These are phyloP conservation scores for Balamuthia mandrillaris DNA, from an alignment of 208 protist species.

Conservation along the genomic window DNA sequence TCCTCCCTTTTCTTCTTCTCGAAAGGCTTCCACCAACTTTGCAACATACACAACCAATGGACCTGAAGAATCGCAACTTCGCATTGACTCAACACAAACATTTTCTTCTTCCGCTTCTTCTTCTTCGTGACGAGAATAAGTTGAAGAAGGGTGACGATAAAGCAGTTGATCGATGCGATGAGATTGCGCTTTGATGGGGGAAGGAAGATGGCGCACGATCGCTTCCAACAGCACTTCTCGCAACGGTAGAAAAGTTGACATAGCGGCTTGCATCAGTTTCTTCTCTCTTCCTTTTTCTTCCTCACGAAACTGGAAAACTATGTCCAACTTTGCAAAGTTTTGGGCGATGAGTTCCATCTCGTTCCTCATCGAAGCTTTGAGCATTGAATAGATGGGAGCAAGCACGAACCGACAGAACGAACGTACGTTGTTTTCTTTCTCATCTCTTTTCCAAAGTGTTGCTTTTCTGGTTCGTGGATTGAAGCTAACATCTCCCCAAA, in stretches of 20 bases:
- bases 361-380: slow-evolving; percentile 90
- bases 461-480: no score
- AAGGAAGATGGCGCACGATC: slow-evolving; percentile 97
- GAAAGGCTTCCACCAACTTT: slow-evolving; percentile 98
- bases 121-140: no score
- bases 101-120: slow-evolving; percentile 94
- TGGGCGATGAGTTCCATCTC: no score
- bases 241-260: slow-evolving; percentile 95
- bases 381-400: slow-evolving; percentile 95
- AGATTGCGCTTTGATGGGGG: slow-evolving; percentile 91
- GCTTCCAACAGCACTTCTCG: slow-evolving; percentile 97
- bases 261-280: slow-evolving; percentile 92
- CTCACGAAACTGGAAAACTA: slow-evolving; percentile 86
- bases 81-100: slow-evolving; percentile 71
- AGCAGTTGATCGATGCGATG: slow-evolving; percentile 92
- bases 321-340: slow-evolving; percentile 84
- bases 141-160: no score
- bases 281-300: slow-evolving; percentile 87
- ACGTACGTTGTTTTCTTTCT: slow-evolving; percentile 71
- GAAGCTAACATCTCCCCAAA: no score
- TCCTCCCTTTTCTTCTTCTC: slow-evolving; percentile 93
- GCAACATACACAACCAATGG: slow-evolving; percentile 98
- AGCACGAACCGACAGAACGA: slow-evolving; percentile 95
- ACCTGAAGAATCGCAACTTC: slow-evolving; percentile 72
- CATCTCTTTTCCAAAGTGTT: no score